Evolutionary conservation across 352 stramenopile genomes (phyloP).

Genomic region (Blastocystis sp.): DNA sequence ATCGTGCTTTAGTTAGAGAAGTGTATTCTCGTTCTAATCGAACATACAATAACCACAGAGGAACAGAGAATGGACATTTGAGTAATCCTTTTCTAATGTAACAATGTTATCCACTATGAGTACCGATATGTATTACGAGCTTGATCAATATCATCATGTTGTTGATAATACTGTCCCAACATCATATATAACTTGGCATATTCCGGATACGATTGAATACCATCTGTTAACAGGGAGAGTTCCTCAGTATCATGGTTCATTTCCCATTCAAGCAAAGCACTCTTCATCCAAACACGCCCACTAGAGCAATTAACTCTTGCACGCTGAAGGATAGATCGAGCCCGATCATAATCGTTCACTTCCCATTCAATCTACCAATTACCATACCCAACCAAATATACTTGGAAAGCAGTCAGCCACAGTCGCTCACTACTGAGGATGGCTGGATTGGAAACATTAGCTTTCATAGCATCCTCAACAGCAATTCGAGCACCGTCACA

Average conservation of each 20-base stretch:
- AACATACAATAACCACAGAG: conserved; percentile 86
- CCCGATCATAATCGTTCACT: conserved; percentile 87
- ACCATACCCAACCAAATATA: neutral
- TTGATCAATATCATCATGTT: conserved; percentile 63
- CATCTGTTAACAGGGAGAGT: conserved; percentile 78
- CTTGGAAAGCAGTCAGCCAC: conserved; percentile 90
- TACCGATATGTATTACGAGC: conserved; percentile 61
- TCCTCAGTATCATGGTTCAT: conserved; percentile 72
- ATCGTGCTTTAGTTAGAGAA: conserved; percentile 87
- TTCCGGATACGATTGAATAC: conserved; percentile 78
- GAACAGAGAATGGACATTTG: conserved; percentile 80
- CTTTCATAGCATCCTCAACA: conserved; percentile 87
- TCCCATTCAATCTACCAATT: conserved; percentile 83
- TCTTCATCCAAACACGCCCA: conserved; percentile 91
- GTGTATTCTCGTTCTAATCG: conserved; percentile 81
- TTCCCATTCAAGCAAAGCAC: conserved; percentile 88
- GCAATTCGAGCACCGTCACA: conserved; percentile 84
- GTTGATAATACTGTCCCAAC: conserved; percentile 83
- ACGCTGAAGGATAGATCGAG: conserved; percentile 74
- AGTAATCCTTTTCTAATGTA: conserved; percentile 72
- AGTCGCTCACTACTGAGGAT: conserved; percentile 71
- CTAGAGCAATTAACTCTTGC: conserved; percentile 72
- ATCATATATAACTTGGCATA: conserved; percentile 96
- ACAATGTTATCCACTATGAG: neutral
- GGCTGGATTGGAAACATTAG: conserved; percentile 87